Evolutionary conservation across 257 asterid species (phyloP), one percentile per base, ranked within the genome.

Genomic region (Solanum acaule): DNA sequence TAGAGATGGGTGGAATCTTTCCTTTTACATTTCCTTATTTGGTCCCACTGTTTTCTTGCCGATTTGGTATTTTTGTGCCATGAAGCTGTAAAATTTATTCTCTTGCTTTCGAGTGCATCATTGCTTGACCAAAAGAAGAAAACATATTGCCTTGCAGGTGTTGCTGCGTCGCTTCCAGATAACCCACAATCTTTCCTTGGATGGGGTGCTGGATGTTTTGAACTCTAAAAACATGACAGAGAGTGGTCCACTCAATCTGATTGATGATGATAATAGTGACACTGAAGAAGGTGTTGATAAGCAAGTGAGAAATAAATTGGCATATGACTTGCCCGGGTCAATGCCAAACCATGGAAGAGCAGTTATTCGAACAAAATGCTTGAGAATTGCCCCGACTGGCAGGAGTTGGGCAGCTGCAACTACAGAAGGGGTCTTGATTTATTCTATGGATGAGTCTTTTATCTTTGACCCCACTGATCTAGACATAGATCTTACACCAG

Each of bases 401-500:
- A 93, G 98, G 86, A 96, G 93, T 89, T 97, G 98, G 98, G 98
- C 99, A 72, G 99, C 99, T 85, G 99, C 99, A 84, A 97, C 99
- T 49, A 96, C 99, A 33, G 99, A 97, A 92, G 99, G 99, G 81
- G 99, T 97, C 56, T 87, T 96, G 90, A 22, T 97, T 75, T 97
- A 96, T 90, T 93, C 98, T 61, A 95, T 97, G 98, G 99, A 97
- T 40, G 99, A 96, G 82, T 92, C 98, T 86, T 94, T 96, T 88
- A 96, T 97, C 89, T 96, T 97, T 88, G 99, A 97, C 89, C 99
- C 99, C 83, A 97, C 99, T 22, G 99, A 97, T 92, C 98, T 97
- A 85, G 99, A 95, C 90, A 93, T 97, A 38, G 99, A 97, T 88
- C 99, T 97, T 77, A 97, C 99, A 20, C 99, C 99, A 16, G 98